Evolutionary conservation across 2,329 filamentous ascomycete species (phyloP), one percentile per base, ranked within the genome.

Genomic region (Fusarium sp.): DNA sequence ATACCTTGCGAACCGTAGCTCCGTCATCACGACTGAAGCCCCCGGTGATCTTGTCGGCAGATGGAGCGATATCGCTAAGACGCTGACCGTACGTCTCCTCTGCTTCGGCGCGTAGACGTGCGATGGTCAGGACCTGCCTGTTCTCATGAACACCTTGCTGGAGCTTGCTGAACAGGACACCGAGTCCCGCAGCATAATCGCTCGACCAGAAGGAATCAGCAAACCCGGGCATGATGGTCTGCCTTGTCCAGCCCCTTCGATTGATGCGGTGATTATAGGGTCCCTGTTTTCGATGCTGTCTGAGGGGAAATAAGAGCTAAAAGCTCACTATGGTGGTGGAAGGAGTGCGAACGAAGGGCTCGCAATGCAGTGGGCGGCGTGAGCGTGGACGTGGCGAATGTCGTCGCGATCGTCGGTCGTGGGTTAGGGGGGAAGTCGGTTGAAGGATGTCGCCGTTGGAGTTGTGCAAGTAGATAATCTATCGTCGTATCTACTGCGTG

Each of bases 121-220:
- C 94, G 76, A 99, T 89, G 37, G 92, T 96, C 69, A 99, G 84
- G 65, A 99, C 86, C 82, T 99, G 96, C 76, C 95, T 92, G 80
- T 99, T 97, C 82, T 99, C 96, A 74, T 94, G 88, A 62, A 97
- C 92, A 66, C 96, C 96, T 81, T 99, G 96, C 81, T 98, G 94
- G 58, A 99, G 91, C 85, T 99, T 99, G 80, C 90, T 90, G 77
- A 98, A 99, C 70, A 99, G 88, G 70, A 98, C 94, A 57, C 95
- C 94, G 71, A 99, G 88, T 68, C 96, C 90, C 85, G 93, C 94
- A 79, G 95, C 95, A 86, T 98, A 98, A 87, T 99, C 96, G 79
- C 89, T 89, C 67, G 96, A 97, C 96, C 96, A 99, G 84, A 99
- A 98, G 50, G 94, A 97, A 83, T 95, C 93, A 74, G 94, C 91